These are phyloP conservation scores for Heritiera littoralis DNA, from an alignment of 345 rosid species.

Conservation along the genomic window DNA sequence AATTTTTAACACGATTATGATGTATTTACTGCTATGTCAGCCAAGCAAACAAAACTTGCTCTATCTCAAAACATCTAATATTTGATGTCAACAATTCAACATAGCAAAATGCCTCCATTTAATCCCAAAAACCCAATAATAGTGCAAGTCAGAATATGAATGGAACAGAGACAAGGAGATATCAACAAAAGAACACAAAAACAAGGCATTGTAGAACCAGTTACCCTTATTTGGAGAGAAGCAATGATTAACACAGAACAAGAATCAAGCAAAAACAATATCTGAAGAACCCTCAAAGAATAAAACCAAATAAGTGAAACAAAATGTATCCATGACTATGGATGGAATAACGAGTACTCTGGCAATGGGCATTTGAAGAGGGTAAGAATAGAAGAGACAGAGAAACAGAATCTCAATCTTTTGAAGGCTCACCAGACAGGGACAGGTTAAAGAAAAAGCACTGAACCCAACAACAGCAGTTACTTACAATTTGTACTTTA, in stretches of 20 bases:
- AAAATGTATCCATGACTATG: neutral
- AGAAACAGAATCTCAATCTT: neutral
- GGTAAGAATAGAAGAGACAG: neutral
- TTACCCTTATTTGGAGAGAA: neutral
- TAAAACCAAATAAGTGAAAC: neutral
- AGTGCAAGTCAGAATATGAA: neutral
- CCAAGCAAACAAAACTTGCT: neutral
- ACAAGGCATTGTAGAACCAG: neutral
- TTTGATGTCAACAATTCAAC: neutral
- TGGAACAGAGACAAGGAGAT: neutral
- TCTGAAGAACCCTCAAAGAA: neutral
- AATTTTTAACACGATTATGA: neutral
- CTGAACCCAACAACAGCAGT: slow-evolving; percentile 14
- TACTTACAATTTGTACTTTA: neutral
- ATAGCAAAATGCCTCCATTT: neutral
- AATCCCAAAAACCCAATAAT: neutral
- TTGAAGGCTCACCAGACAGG: neutral
- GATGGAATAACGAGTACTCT: neutral
- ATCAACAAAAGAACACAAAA: neutral
- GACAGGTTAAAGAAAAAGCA: neutral
- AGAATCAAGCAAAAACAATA: neutral
- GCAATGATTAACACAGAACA: neutral
- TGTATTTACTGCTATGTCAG: neutral
- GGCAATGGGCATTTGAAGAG: neutral
- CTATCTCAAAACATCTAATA: neutral